Conservation (phyloP, 257 asterid genomes). For the Solanum tacnaense region DNA sequence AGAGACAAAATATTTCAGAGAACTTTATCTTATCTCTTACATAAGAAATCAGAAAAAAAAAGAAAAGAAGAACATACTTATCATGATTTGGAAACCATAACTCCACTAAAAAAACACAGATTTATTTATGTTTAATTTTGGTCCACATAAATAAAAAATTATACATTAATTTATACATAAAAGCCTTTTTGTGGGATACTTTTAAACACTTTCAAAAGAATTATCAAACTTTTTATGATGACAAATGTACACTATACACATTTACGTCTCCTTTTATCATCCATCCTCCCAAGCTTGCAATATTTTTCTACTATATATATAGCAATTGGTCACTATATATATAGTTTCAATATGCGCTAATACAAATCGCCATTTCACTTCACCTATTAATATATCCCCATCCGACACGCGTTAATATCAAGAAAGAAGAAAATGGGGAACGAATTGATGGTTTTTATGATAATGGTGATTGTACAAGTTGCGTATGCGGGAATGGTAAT, state of each 20-base stretch:
- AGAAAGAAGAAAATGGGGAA: conserved; percentile 20
- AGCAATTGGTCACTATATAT: not conserved
- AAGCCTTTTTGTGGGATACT: not conserved
- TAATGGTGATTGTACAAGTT: conserved; percentile 60
- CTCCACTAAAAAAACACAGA: not conserved
- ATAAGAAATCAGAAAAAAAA: not conserved
- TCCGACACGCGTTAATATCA: not conserved
- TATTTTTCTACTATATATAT: not conserved
- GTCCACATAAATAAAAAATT: not conserved
- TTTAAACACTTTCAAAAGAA: not conserved
- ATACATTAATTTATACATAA: not conserved
- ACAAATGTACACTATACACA: not conserved
- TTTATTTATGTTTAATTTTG: not conserved
- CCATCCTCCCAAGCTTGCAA: not conserved
- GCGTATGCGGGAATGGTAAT: conserved; percentile 84
- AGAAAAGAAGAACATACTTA: not conserved
- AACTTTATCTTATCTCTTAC: not conserved
- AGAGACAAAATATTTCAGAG: not conserved
- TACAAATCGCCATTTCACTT: not conserved
- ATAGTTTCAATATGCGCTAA: not conserved
- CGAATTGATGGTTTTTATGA: conserved; percentile 32
- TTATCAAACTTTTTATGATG: not conserved
- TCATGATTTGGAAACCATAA: not conserved
- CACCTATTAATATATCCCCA: not conserved
- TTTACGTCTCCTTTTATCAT: not conserved